Base-by-base conservation (phyloP, 108 stramenopile genomes). In the Fistulifera pelliculosa region DNA sequence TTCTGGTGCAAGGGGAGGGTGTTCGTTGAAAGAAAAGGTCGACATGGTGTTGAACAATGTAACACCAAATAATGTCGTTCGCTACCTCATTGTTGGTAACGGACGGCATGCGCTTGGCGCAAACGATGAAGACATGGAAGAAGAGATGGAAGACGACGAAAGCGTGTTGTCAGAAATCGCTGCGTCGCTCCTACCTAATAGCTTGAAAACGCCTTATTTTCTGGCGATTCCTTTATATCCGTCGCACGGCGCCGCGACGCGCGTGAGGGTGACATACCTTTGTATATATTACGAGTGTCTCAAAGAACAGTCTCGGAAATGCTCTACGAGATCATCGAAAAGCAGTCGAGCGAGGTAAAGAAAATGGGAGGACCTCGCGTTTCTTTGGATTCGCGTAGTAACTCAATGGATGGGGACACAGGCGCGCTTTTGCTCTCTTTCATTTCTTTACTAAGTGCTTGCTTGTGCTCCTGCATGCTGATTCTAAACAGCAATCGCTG, bases 11-110 rank as follows among this genome's bases (percentile, higher is more conserved):
- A 21, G 14, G 31, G 70, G 73, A 23, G 31, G 31, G 3, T 79
- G 77, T 49, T 60, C 65, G 18, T 52, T 65, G 13, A 41, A 65
- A 41, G 73, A 74, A 64, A 74, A 79, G 62, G 67, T 70, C 3
- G 17, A 40, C 14, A 53, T 77, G 15, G 76, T 64, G 18, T 52
- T 63, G 26, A 50, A 52, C 0, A 39, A 70, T 47, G 61, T 77
- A 16, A 10, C 66, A 22, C 76, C 76, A 1, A 22, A 38, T 2
- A 38, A 58, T 49, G 15, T 52, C 25, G 71, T 77, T 7, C 38
- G 50, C n/a, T 77, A 66, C 53, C 22, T 77, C 22, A 73, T 77
- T 53, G 41, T 77, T 1, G 31, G 47, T 56, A 43, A 45, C 21
- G 24, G 15, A 10, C 22, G 47, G 23, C 22, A 18, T 26, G 17